phyloP scores from a whole-genome alignment of 495 filamentous ascomycete genomes.

The Hypomontagnella submonticulosa region DNA sequence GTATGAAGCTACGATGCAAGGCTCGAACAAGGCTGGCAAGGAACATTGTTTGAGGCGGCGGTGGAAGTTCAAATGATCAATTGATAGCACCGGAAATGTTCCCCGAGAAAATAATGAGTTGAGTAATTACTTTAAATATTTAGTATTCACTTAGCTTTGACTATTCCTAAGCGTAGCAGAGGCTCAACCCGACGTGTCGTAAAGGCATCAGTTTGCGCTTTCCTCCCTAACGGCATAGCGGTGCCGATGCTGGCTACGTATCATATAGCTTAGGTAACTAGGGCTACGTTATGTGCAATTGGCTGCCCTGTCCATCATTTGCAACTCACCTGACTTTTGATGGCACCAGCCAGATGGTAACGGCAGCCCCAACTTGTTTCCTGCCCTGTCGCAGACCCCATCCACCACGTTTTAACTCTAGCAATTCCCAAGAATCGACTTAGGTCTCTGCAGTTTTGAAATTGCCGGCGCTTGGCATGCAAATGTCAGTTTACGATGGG shows the following conservation, averaged over 20 bases:
- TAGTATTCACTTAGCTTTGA: not conserved
- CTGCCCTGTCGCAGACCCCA: slow-evolving; percentile 9
- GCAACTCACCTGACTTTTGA: slow-evolving; percentile 40
- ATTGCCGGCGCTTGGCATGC: slow-evolving; percentile 37
- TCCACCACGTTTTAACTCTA: slow-evolving; percentile 36
- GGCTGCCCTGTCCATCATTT: slow-evolving; percentile 24
- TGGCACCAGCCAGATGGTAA: slow-evolving; percentile 40
- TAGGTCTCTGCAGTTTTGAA: slow-evolving; percentile 13
- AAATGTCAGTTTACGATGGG: too few species aligned
- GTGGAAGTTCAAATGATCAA: slow-evolving; percentile 26
- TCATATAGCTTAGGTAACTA: slow-evolving; percentile 30
- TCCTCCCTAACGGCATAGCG: slow-evolving; percentile 5
- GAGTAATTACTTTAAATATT: slow-evolving; percentile 9
- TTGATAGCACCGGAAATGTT: slow-evolving; percentile 26
- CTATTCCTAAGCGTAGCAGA: slow-evolving; percentile 2
- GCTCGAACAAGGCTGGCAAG: slow-evolving; percentile 19
- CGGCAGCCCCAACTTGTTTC: slow-evolving; percentile 15
- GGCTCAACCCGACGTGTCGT: slow-evolving; percentile 2
- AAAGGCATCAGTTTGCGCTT: not conserved
- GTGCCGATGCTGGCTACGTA: slow-evolving; percentile 19
- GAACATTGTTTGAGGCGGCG: slow-evolving; percentile 27
- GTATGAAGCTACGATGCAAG: slow-evolving; percentile 30
- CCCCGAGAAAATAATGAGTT: slow-evolving; percentile 11
- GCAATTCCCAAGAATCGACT: slow-evolving; percentile 34
- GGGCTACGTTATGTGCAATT: slow-evolving; percentile 15